These are phyloP conservation scores for Trichoderma brevicompactum DNA, from an alignment of 2,329 filamentous ascomycete species.

Conservation along the genomic window DNA sequence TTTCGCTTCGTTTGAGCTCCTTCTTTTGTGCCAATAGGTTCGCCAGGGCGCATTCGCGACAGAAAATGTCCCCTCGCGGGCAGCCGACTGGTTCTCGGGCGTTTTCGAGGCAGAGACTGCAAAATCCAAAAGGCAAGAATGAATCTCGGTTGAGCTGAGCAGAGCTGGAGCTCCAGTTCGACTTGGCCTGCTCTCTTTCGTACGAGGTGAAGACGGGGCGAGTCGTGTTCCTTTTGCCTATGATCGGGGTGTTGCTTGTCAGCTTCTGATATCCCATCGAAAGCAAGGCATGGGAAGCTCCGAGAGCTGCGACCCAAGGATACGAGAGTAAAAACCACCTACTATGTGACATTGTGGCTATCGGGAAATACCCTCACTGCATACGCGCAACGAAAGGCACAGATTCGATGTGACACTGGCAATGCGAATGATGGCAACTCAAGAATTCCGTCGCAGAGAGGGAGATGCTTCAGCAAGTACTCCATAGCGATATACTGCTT, in stretches of 20 bases:
- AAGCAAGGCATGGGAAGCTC: background rate
- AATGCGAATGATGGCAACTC: background rate
- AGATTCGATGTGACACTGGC: background rate
- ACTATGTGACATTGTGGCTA: slow-evolving; percentile 24
- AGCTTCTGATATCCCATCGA: background rate
- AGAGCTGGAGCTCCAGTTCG: slow-evolving; percentile 78
- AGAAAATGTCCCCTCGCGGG: slow-evolving; percentile 86
- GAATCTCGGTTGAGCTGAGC: slow-evolving; percentile 89
- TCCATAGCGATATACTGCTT: background rate
- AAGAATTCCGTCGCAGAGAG: background rate
- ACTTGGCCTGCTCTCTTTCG: slow-evolving; percentile 81
- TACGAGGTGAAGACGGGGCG: slow-evolving; percentile 92
- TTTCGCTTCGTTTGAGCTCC: slow-evolving; percentile 83
- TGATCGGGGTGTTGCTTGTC: slow-evolving; percentile 36
- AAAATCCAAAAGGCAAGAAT: slow-evolving; percentile 89
- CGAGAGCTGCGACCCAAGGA: background rate
- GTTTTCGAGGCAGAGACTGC: slow-evolving; percentile 81
- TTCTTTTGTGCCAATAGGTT: slow-evolving; percentile 92
- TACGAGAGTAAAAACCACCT: background rate
- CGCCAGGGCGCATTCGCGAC: slow-evolving; percentile 86
- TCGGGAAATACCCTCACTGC: background rate
- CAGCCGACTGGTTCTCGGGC: slow-evolving; percentile 85
- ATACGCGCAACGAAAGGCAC: background rate
- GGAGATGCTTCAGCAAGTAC: background rate
- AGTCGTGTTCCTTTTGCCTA: slow-evolving; percentile 86